Percentiles rank a stretch among this genome's conserved stretches.
Evolutionary conservation across 1,284 basidiomycete genomes (phyloP).

Genomic region (Cutaneotrichosporon sp.): DNA sequence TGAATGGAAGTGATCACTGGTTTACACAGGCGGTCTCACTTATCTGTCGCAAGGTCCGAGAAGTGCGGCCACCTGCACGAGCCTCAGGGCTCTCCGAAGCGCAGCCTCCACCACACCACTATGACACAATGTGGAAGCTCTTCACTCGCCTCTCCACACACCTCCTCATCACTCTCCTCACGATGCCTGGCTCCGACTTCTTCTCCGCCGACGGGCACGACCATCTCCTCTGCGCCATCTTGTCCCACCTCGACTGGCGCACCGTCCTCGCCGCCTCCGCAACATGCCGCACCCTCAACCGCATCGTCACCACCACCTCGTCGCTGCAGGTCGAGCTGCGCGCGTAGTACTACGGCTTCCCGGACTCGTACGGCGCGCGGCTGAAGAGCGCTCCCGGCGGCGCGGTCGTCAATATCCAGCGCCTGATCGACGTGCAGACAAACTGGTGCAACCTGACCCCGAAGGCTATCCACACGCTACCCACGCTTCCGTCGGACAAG

Average conservation of each 20-base stretch:
- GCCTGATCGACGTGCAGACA: not conserved
- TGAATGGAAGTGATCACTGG: too few relatives aligned
- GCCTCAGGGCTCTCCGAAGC: too few relatives aligned
- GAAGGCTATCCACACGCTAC: not conserved
- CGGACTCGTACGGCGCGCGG: not conserved
- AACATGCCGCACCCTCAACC: not conserved
- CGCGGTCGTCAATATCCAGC: not conserved
- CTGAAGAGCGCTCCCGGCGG: not conserved
- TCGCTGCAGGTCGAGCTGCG: constrained; percentile 5
- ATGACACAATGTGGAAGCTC: too few relatives aligned
- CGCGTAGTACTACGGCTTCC: not conserved
- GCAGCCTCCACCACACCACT: too few relatives aligned
- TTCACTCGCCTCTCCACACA: too few relatives aligned
- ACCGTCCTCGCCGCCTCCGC: not conserved
- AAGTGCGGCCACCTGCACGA: too few relatives aligned
- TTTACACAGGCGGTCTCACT: too few relatives aligned
- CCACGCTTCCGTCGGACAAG: too few relatives aligned
- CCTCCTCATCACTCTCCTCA: too few relatives aligned
- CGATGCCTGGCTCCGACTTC: constrained; percentile 49
- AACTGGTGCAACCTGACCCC: not conserved
- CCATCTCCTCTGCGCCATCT: not conserved
- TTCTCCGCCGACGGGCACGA: not conserved
- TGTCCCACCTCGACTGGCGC: not conserved
- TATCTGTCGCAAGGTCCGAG: too few relatives aligned
- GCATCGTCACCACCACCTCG: not conserved